phyloP scores from a whole-genome alignment of 768 basidiomycete species.

The Lactifluus piperatus region DNA sequence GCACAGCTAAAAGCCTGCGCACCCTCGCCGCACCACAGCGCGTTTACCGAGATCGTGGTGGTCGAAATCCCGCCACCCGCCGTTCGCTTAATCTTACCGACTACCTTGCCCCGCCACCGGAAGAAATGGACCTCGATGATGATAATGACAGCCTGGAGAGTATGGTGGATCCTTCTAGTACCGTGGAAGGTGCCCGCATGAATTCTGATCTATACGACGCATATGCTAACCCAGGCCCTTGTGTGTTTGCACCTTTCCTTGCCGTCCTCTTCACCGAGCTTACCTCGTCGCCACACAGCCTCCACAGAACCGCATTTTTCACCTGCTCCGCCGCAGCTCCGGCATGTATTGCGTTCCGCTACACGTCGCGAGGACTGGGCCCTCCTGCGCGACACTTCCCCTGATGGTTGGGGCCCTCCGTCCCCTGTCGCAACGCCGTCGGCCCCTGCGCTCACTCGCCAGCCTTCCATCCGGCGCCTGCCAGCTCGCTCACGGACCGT shows the following conservation, averaged over 20 bases:
- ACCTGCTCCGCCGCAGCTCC: constrained; percentile 6
- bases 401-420: constrained; percentile 2
- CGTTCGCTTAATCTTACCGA: constrained; percentile 37
- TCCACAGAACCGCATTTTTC: constrained; percentile 3
- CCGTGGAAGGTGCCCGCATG: constrained; percentile 46
- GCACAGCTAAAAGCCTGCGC: constrained; percentile 55
- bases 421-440: neutral
- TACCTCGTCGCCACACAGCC: neutral
- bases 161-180: constrained; percentile 30
- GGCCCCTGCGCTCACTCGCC: constrained; percentile 34
- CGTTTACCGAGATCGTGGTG: constrained; percentile 37
- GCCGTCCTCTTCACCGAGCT: neutral
- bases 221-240: constrained; percentile 26
- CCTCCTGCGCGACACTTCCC: constrained; percentile 6
- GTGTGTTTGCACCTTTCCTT: constrained; percentile 2
- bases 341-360: constrained; percentile 2
- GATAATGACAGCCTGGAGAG: constrained; percentile 57
- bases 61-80: constrained; percentile 1
- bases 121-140: constrained; percentile 44
- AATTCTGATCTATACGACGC: constrained; percentile 61
- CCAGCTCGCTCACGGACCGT: constrained; percentile 43
- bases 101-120: constrained; percentile 43
- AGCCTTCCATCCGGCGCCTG: constrained; percentile 26
- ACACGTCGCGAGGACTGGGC: constrained; percentile 17
- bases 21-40: constrained; percentile 45